Percentiles rank a stretch among this genome's conserved stretches.
Conservation (phyloP, 257 asterid species). For the Scutellaria minor region DNA sequence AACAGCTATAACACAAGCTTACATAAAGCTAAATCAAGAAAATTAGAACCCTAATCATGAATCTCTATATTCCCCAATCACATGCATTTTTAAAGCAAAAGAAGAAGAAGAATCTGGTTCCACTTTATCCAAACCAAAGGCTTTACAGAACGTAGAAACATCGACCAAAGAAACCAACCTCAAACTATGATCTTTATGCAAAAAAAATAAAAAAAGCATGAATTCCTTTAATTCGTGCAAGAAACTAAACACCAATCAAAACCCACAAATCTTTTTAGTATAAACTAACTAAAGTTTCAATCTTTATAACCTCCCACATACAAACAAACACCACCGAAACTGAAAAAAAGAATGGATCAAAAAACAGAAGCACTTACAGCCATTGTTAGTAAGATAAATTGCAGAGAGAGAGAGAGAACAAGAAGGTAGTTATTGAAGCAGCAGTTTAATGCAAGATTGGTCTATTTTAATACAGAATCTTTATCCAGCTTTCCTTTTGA, state of each 20-base stretch:
- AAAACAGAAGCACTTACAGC: conserved; percentile 51
- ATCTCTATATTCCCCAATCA: conserved; percentile 22
- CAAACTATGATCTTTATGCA: conserved; percentile 3
- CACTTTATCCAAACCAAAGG: conserved; percentile 35
- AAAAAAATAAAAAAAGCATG: neutral
- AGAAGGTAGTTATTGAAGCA: conserved; percentile 34
- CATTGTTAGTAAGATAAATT: conserved; percentile 39
- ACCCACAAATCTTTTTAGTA: conserved; percentile 24
- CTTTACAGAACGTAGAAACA: conserved; percentile 1
- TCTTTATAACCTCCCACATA: conserved; percentile 37
- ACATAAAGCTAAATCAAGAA: conserved; percentile 23
- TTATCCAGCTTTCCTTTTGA: conserved; percentile 9
- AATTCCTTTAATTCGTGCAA: conserved; percentile 15
- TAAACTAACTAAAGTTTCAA: conserved; percentile 37
- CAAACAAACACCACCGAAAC: conserved; percentile 20
- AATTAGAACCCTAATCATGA: conserved; percentile 22
- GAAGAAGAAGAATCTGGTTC: conserved; percentile 31
- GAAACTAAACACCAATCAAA: conserved; percentile 21
- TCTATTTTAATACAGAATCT: conserved; percentile 9
- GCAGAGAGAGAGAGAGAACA: conserved; percentile 25
- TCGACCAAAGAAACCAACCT: conserved; percentile 6
- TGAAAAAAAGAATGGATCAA: neutral
- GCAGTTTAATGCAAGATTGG: conserved; percentile 19
- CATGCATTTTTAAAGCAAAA: conserved; percentile 33
- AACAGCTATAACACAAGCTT: conserved; percentile 14